Evolutionary conservation across 148 eudicot species (phyloP).

Genomic region (Camellia granthamiana): DNA sequence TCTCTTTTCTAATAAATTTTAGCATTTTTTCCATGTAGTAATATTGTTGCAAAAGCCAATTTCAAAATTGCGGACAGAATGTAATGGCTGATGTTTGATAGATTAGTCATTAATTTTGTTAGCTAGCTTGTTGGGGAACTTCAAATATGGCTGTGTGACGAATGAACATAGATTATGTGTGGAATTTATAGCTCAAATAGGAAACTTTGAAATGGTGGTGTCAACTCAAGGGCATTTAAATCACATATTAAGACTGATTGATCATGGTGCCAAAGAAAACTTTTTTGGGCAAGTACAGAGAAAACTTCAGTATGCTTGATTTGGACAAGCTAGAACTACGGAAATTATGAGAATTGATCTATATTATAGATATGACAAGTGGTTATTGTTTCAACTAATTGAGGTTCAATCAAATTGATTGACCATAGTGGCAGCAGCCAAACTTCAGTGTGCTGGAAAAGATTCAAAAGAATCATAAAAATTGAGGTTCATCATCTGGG

Average conservation of each 20-base stretch:
- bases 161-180: background rate
- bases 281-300: background rate
- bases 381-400: no score
- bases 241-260: background rate
- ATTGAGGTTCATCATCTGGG: no score
- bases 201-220: background rate
- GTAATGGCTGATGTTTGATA: background rate
- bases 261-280: background rate
- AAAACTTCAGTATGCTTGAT: background rate
- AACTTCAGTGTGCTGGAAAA: no score
- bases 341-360: no score
- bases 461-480: no score
- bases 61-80: background rate
- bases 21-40: background rate
- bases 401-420: no score
- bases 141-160: no score
- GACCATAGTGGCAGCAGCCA: no score
- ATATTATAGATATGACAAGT: no score
- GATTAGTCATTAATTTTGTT: background rate
- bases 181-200: no score
- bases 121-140: background rate
- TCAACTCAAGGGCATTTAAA: no score
- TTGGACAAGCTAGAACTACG: background rate
- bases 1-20: background rate
- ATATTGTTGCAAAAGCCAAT: no score